Conservation (phyloP, 2,329 filamentous ascomycete species). For the Sporothrix luriei region DNA sequence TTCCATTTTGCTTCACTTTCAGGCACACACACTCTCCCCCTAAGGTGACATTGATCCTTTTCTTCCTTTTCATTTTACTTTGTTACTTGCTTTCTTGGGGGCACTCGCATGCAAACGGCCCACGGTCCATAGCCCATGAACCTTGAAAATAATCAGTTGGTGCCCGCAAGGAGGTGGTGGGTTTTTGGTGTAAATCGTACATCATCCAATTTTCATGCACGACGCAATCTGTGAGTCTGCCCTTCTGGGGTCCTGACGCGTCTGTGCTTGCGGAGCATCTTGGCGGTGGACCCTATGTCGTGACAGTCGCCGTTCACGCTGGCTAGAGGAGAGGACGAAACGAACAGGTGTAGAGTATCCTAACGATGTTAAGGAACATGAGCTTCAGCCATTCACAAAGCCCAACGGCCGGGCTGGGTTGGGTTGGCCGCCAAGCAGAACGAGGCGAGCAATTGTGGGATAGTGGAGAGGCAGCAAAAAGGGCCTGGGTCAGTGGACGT, state of each 20-base stretch:
- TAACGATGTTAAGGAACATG: too few species aligned
- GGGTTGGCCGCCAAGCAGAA: neutral
- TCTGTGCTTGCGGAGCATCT: neutral
- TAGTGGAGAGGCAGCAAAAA: neutral
- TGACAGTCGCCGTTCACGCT: too few species aligned
- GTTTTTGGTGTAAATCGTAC: neutral
- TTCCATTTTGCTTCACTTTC: neutral
- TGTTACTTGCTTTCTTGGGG: too few species aligned
- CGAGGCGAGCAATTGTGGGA: neutral
- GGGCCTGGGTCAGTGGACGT: neutral
- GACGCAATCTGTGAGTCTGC: neutral
- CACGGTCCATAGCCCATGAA: neutral
- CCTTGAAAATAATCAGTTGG: constrained; percentile 2
- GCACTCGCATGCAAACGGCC: constrained; percentile 8
- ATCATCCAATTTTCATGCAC: neutral
- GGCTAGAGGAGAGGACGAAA: too few species aligned
- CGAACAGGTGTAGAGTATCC: too few species aligned
- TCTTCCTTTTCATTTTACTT: too few species aligned
- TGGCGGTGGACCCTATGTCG: too few species aligned
- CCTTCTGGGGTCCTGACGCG: neutral
- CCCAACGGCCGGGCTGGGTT: too few species aligned
- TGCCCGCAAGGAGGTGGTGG: constrained; percentile 7
- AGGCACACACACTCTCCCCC: neutral
- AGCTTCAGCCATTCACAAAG: too few species aligned
- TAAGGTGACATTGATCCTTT: neutral